Evolutionary conservation across 1,139 yeast species (phyloP).

Genomic region (Pichia sp.): DNA sequence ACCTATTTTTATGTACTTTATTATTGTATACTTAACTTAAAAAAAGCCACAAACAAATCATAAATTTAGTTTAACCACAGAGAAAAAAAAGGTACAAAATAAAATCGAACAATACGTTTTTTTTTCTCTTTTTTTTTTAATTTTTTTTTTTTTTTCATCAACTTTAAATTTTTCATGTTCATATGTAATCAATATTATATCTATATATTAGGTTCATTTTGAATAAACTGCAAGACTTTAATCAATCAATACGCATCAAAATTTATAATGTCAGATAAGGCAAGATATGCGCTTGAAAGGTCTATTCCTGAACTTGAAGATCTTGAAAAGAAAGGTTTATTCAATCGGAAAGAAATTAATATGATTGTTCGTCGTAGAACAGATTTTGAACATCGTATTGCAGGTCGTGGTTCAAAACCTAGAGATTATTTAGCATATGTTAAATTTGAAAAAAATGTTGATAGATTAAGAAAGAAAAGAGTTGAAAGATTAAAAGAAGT

Average conservation of each 20-base stretch:
- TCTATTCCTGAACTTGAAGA: constrained; percentile 92
- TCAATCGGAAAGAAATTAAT: constrained; percentile 72
- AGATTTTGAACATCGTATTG: constrained; percentile 87
- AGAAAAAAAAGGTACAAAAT: too few relatives aligned
- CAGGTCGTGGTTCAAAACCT: constrained; percentile 75
- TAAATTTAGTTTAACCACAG: too few relatives aligned
- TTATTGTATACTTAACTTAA: not conserved
- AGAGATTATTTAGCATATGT: constrained; percentile 75
- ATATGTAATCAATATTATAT: not conserved
- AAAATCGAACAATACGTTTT: too few relatives aligned
- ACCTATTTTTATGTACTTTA: not conserved
- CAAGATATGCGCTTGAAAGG: constrained; percentile 54
- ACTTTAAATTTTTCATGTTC: too few relatives aligned
- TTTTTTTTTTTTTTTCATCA: too few relatives aligned
- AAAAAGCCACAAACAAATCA: not conserved
- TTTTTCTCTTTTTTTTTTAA: too few relatives aligned
- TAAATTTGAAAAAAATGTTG: constrained; percentile 76
- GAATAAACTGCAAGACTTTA: not conserved
- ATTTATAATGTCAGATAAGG: constrained; percentile 41
- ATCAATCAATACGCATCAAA: too few relatives aligned
- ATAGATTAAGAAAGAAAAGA: constrained; percentile 69
- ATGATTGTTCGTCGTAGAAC: constrained; percentile 90
- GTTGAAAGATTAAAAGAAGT: constrained; percentile 50
- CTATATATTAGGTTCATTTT: not conserved
- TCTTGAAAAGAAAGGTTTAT: constrained; percentile 71